A percentile compares a stretch with the other conserved stretches of the same genome.
Conservation (phyloP, 805 yeast species). For the Candida peoriensis region DNA sequence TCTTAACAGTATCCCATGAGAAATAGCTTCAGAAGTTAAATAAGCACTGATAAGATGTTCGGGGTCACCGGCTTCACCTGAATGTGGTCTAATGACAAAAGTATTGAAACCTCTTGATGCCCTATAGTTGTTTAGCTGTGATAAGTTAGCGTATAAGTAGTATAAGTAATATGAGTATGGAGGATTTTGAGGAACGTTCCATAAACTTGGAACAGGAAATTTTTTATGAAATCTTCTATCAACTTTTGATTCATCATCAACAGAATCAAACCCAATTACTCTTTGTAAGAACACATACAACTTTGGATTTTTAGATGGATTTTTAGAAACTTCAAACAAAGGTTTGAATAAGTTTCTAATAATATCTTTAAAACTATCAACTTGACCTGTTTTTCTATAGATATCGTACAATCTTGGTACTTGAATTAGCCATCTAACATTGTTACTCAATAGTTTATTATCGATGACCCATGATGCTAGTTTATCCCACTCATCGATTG, state of each 20-base stretch:
- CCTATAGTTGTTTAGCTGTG: slow-evolving; percentile 84
- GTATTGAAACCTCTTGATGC: slow-evolving; percentile 72
- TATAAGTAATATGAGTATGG: slow-evolving; percentile 97
- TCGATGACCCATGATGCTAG: slow-evolving; percentile 94
- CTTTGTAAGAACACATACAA: slow-evolving; percentile 83
- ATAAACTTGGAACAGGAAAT: slow-evolving; percentile 78
- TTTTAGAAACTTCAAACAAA: slow-evolving; percentile 79
- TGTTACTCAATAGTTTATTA: slow-evolving; percentile 84
- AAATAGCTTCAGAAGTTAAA: slow-evolving; percentile 83
- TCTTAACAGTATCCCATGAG: slow-evolving; percentile 91
- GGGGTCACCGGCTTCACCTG: slow-evolving; percentile 99
- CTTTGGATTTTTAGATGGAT: slow-evolving; percentile 89
- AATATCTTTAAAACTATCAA: slow-evolving; percentile 68
- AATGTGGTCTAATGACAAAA: slow-evolving; percentile 93
- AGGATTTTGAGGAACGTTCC: slow-evolving; percentile 80
- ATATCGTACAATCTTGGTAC: slow-evolving; percentile 91
- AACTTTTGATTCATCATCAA: slow-evolving; percentile 93
- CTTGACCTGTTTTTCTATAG: slow-evolving; percentile 72
- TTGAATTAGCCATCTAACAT: slow-evolving; percentile 96
- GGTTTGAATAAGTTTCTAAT: slow-evolving; percentile 80
- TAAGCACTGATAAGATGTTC: slow-evolving; percentile 92
- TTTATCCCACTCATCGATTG: slow-evolving; percentile 89
- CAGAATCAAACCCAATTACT: slow-evolving; percentile 96
- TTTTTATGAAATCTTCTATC: slow-evolving; percentile 80
- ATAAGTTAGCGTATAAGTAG: slow-evolving; percentile 80